These are phyloP conservation scores for Excoecaria agallocha DNA, from an alignment of 345 rosid species.

Conservation along the genomic window DNA sequence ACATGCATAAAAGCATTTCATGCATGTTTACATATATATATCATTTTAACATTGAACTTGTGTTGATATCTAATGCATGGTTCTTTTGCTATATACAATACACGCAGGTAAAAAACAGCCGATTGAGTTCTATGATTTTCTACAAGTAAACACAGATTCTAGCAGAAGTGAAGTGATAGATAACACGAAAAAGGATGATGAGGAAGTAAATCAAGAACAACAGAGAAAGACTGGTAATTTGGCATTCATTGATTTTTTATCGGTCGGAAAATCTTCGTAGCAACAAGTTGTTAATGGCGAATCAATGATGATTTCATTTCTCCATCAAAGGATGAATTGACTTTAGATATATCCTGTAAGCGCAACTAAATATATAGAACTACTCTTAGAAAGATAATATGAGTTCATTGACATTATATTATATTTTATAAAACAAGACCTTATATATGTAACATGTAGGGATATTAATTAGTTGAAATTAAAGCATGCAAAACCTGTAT, in stretches of 20 bases:
- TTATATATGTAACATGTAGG: neutral
- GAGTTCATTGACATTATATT: neutral
- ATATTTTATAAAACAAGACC: neutral
- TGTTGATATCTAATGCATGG: neutral
- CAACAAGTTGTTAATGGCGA: neutral
- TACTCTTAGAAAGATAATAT: neutral
- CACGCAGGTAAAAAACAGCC: slow-evolving; percentile 35
- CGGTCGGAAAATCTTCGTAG: slow-evolving; percentile 33
- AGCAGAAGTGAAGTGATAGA: slow-evolving; percentile 55
- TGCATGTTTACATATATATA: neutral
- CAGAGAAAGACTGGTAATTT: slow-evolving; percentile 24
- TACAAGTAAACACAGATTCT: slow-evolving; percentile 60
- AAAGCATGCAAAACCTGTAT: neutral
- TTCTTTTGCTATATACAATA: neutral
- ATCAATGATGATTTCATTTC: neutral
- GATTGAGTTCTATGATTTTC: slow-evolving; percentile 66
- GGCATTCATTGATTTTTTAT: slow-evolving; percentile 60
- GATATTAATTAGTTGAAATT: neutral
- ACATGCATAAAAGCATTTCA: neutral
- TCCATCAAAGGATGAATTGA: neutral
- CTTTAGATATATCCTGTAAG: slow-evolving; percentile 1
- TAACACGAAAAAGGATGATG: slow-evolving; percentile 41
- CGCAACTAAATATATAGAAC: neutral
- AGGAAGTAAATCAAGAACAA: slow-evolving; percentile 46
- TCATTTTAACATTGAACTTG: neutral